A percentile compares a stretch with the other conserved stretches of the same genome.
These are phyloP conservation scores for Naganishia vishniacii DNA, from an alignment of 768 basidiomycete genomes.

Conservation along the genomic window DNA sequence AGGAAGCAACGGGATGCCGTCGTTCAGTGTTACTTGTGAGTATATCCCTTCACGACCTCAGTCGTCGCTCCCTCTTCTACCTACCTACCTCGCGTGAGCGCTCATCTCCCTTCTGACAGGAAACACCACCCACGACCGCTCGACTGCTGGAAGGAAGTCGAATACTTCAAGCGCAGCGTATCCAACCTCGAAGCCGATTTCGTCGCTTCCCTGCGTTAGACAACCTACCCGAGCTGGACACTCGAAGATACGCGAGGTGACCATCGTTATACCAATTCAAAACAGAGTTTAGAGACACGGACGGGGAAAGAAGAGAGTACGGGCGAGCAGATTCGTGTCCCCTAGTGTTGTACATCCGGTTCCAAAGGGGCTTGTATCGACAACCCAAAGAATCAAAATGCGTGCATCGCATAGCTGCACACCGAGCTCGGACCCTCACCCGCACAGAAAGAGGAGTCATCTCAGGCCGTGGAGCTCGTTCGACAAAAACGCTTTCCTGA, in stretches of 20 bases:
- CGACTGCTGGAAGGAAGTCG: constrained; percentile 49
- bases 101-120: constrained; percentile 27
- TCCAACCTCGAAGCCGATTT: constrained; percentile 43
- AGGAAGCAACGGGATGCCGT: constrained; percentile 39
- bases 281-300: background rate
- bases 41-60: too few species aligned
- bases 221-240: too few species aligned
- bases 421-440: too few species aligned
- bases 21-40: constrained; percentile 47
- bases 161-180: constrained; percentile 47
- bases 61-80: constrained; percentile 18
- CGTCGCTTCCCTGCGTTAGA: constrained; percentile 27
- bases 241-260: too few species aligned
- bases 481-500: too few species aligned
- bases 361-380: background rate
- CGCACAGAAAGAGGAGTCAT: too few species aligned
- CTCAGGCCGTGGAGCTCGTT: too few species aligned
- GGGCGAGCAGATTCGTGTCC: background rate
- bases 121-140: constrained; percentile 43
- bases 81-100: background rate
- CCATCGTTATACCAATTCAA: too few species aligned
- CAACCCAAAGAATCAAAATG: background rate
- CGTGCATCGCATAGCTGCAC: too few species aligned
- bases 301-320: background rate
- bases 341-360: constrained; percentile 5